phyloP scores from a whole-genome alignment of 371 early-diverging fungal species.

The Mortierella sp. region DNA sequence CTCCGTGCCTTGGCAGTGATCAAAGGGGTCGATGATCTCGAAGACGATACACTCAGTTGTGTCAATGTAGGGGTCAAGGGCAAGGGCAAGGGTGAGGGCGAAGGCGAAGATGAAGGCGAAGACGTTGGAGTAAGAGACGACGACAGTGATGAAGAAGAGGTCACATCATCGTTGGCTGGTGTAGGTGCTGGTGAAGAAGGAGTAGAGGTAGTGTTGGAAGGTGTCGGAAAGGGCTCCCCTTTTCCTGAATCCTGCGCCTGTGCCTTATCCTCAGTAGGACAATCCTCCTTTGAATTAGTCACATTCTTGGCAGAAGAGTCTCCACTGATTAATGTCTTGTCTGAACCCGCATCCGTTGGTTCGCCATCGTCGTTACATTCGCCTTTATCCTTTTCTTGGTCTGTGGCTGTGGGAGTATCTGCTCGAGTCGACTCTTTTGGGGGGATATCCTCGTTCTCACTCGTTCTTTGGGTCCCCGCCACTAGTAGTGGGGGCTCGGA shows the following conservation, averaged over 20 bases:
- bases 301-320: too few species aligned
- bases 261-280: too few species aligned
- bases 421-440: background rate
- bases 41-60: background rate
- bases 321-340: too few species aligned
- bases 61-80: background rate
- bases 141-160: background rate
- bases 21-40: background rate
- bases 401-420: background rate
- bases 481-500: background rate
- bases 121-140: too few species aligned
- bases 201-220: background rate
- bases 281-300: too few species aligned
- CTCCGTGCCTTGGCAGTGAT: slow-evolving; percentile 1
- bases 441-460: background rate
- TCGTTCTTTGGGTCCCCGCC: background rate
- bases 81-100: background rate
- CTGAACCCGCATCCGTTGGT: background rate
- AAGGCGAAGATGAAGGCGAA: background rate
- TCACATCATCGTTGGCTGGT: background rate
- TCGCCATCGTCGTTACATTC: background rate
- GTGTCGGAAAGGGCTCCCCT: background rate
- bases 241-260: too few species aligned
- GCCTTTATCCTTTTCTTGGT: background rate
- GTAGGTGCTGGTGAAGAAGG: background rate